phyloP scores from a whole-genome alignment of 805 yeast genomes.

The Starmerella potacharoeniae region DNA sequence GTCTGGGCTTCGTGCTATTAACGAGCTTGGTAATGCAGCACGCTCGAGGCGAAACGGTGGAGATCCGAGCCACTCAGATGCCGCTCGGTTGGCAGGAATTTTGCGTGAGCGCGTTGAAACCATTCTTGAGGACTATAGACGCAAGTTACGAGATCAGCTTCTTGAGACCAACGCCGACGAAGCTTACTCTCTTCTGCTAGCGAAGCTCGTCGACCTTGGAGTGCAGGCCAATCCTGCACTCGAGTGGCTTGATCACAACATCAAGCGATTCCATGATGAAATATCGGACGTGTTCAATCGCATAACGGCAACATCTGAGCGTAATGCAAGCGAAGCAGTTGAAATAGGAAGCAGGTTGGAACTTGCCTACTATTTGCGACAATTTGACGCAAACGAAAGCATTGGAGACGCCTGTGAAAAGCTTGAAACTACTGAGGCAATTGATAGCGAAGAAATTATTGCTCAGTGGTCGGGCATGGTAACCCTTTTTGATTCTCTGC shows the following conservation, averaged over 20 bases:
- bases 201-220: constrained; percentile 52
- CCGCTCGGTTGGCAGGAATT: constrained; percentile 34
- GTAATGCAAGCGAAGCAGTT: constrained; percentile 8
- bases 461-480: constrained; percentile 19
- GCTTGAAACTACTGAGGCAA: background rate
- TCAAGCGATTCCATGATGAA: constrained; percentile 30
- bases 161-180: constrained; percentile 26
- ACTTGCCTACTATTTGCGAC: constrained; percentile 10
- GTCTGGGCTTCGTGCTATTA: constrained; percentile 34
- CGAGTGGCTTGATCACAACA: constrained; percentile 48
- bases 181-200: constrained; percentile 32
- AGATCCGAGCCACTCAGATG: background rate
- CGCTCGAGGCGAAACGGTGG: constrained; percentile 1
- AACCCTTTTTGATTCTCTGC: constrained; percentile 12
- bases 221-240: constrained; percentile 52
- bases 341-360: constrained; percentile 10
- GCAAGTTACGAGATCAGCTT: constrained; percentile 42
- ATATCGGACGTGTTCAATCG: constrained; percentile 13
- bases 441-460: constrained; percentile 14
- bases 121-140: constrained; percentile 45
- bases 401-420: constrained; percentile 1
- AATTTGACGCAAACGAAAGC: background rate
- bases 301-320: constrained; percentile 3
- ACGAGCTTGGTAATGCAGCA: constrained; percentile 21
- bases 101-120: constrained; percentile 48